Evolutionary conservation across 768 basidiomycete genomes (phyloP), one percentile per base, ranked within the genome.

Genomic region (Auriscalpium vulgare): DNA sequence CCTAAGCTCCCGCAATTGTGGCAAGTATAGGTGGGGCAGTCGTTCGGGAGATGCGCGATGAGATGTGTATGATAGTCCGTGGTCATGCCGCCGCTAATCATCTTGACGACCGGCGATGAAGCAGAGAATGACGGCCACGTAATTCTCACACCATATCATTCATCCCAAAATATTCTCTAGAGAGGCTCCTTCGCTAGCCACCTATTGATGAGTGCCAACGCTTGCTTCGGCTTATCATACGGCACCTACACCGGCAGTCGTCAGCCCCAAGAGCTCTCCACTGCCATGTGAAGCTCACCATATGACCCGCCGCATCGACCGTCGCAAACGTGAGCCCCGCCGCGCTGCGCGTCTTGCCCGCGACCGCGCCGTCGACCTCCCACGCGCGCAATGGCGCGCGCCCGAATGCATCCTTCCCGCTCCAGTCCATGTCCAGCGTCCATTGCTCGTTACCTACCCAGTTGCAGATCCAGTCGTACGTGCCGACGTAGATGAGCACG

Each of bases 231-330:
- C 63, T 84, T 82, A 59, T 88, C 81, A 60, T 80, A 83, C 3
- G 85, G 84, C 23, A 78, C 81, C 81, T 81, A 55, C 45, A 16
- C 8, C 38, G 34, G 23, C 35, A n/a, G 34, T 51, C 45, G 29
- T 8, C 5, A n/a, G 10, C 50, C 37, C 37, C n/a, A 43, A 23
- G 38, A 23, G 35, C 14, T 19, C 19, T 19, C 37, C 8, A 19
- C 9, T 17, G 16, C 34, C n/a, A n/a, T n/a, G n/a, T n/a, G 19
- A 37, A 3, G 37, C 61, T 45, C 43, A 84, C 85, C 84, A 86
- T 85, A 71, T 90, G 88, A n/a, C 88, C 88, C 16, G 85, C 87
- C 10, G 75, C 83, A 43, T 76, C 68, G 46, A 87, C 71, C 1
- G 80, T 84, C 7, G 76, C 78, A 66, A 82, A 87, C 10, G 83